Conservation (phyloP, 2,329 filamentous ascomycete genomes). For the Fusarium virguliforme region DNA sequence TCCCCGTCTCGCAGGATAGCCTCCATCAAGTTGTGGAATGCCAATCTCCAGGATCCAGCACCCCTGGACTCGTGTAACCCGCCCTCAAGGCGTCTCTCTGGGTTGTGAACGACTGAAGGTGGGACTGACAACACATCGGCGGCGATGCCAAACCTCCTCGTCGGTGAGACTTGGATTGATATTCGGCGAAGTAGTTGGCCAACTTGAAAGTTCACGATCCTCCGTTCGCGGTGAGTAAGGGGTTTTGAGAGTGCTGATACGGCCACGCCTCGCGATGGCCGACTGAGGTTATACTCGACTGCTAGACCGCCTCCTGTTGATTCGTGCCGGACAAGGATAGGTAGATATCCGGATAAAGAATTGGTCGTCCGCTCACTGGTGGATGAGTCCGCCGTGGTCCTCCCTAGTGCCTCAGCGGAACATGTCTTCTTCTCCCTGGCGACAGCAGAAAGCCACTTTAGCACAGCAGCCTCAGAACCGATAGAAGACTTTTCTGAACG, state of each 20-base stretch:
- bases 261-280: constrained; percentile 57
- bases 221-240: constrained; percentile 56
- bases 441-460: constrained; percentile 62
- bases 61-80: constrained; percentile 47
- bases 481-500: constrained; percentile 64
- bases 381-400: background rate
- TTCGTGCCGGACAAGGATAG: constrained; percentile 60
- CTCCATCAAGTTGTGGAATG: constrained; percentile 72
- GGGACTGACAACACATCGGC: constrained; percentile 50
- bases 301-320: constrained; percentile 50
- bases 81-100: constrained; percentile 43
- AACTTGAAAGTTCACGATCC: constrained; percentile 62
- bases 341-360: constrained; percentile 56
- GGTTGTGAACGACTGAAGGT: constrained; percentile 31
- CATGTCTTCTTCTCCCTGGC: constrained; percentile 34
- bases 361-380: constrained; percentile 17
- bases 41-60: constrained; percentile 67
- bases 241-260: constrained; percentile 57
- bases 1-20: constrained; percentile 72
- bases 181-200: constrained; percentile 65
- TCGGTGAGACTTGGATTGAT: constrained; percentile 62
- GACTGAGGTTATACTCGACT: constrained; percentile 62
- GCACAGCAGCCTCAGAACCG: constrained; percentile 62
- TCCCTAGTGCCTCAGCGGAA: constrained; percentile 14
- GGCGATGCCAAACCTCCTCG: constrained; percentile 63